Percentiles rank a stretch among this genome's conserved stretches.
Evolutionary conservation across 2,329 filamentous ascomycete species (phyloP).

Genomic region (Plectosphaerella sp.): DNA sequence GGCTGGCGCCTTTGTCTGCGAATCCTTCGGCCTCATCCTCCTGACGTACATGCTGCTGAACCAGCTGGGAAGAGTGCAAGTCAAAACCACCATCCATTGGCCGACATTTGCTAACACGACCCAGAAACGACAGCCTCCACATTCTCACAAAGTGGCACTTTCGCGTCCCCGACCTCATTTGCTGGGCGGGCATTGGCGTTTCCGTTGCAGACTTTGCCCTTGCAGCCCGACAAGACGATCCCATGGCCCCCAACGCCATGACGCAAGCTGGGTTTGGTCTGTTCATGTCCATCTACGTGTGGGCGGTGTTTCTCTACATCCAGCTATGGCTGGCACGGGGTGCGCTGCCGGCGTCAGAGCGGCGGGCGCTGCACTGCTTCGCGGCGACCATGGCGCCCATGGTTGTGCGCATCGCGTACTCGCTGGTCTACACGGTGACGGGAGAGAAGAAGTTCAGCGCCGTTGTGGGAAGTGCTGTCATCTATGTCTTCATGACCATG

Average conservation of each 20-base stretch:
- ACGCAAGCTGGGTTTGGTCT: conserved; percentile 12
- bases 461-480: conserved; percentile 8
- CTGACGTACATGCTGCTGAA: conserved; percentile 9
- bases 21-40: conserved; percentile 13
- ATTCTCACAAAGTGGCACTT: conserved; percentile 10
- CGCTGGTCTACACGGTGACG: conserved; percentile 12
- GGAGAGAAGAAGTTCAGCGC: conserved; percentile 10
- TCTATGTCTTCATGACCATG: conserved; percentile 10
- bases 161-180: conserved; percentile 13
- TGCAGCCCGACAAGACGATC: conserved; percentile 7
- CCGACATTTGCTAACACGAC: neutral
- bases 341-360: conserved; percentile 5
- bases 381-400: conserved; percentile 7
- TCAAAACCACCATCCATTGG: neutral
- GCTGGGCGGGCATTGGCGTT: conserved; percentile 14
- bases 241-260: conserved; percentile 8
- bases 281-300: conserved; percentile 13
- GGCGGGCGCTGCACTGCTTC: conserved; percentile 7
- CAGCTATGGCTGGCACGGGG: conserved; percentile 5
- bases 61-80: conserved; percentile 11
- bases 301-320: conserved; percentile 8
- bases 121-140: conserved; percentile 6
- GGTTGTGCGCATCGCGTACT: conserved; percentile 11
- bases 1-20: conserved; percentile 15
- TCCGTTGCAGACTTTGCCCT: conserved; percentile 13